Base-by-base conservation (phyloP, 2,329 filamentous ascomycete species). In the Cordyceps pruinosa region DNA sequence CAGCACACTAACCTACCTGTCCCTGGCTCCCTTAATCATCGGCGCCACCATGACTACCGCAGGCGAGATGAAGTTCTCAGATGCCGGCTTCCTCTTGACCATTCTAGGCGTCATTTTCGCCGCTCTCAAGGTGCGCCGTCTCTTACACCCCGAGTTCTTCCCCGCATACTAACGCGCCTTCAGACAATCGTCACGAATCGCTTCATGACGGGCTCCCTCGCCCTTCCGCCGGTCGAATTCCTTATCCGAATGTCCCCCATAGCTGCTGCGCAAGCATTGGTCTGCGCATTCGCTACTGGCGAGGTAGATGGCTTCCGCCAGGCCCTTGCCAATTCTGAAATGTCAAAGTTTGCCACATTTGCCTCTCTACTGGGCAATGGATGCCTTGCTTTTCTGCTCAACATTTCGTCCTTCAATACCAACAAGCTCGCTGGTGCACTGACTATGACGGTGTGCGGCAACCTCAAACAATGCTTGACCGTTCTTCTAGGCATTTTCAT, bases 241-340 rank as follows among this genome's bases (percentile, higher is more conserved):
- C 76, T 85, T n/a, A 74, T 82, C 64, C 77, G 81, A 67, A 82
- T 85, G 79, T 83, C 80, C 13, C 83, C 82, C 1, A 74, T 86
- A 9, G 83, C 83, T 12, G 80, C 77, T 39, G 63, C 78, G 37
- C 81, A 84, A 68, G 79, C 80, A 17, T 63, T 83, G 45, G 64
- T 76, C 42, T 82, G 77, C 67, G 78, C 80, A 21, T 70, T 72
- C 54, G 70, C 75, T 30, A 77, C 74, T 17, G 82, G 82, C 58
- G 83, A 86, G 67, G 68, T 82, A 12, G 61, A 67, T 30, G 69
- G 66, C 30, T 76, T 79, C 62, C 66, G 68, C 47, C 64, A 69
- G 28, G 66, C 70, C 32, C 68, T 75, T 58, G 64, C 66, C 19
- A 64, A 68, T 3, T 68, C 68, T 44, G 68, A 73, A 13, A 63